These are phyloP conservation scores for Vitis hybrid DNA, from an alignment of 177 flowering plant species.

Conservation along the genomic window DNA sequence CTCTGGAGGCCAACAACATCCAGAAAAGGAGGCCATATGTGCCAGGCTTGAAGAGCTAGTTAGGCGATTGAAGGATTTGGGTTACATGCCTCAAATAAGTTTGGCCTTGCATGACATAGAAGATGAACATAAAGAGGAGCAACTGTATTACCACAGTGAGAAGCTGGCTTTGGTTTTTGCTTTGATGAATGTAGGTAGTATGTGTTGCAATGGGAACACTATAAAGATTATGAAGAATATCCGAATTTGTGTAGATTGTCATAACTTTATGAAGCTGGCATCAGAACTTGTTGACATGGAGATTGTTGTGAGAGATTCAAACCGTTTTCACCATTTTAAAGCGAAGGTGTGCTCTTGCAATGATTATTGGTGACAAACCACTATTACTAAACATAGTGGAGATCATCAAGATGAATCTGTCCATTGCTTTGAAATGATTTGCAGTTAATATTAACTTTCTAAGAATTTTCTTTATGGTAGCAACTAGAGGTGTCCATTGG, in stretches of 20 bases:
- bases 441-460: too few relatives aligned
- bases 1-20: conserved; percentile 62
- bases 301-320: conserved; percentile 64
- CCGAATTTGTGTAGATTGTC: conserved; percentile 73
- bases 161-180: conserved; percentile 77
- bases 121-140: conserved; percentile 69
- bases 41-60: conserved; percentile 38
- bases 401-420: too few relatives aligned
- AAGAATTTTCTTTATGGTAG: too few relatives aligned
- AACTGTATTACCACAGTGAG: conserved; percentile 71
- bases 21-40: conserved; percentile 37
- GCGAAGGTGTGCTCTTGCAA: conserved; percentile 52
- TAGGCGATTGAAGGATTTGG: conserved; percentile 44
- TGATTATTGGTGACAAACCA: conserved; percentile 52
- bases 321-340: conserved; percentile 70
- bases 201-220: conserved; percentile 4
- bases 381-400: not conserved
- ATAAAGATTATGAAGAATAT: conserved; percentile 67
- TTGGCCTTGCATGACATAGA: conserved; percentile 58
- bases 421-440: too few relatives aligned
- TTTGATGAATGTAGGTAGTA: conserved; percentile 32
- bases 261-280: conserved; percentile 65
- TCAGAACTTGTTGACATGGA: conserved; percentile 47
- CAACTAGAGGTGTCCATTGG: too few relatives aligned
- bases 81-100: conserved; percentile 67